phyloP scores from a whole-genome alignment of 2,329 filamentous ascomycete genomes.

The Cytospora piceicola region DNA sequence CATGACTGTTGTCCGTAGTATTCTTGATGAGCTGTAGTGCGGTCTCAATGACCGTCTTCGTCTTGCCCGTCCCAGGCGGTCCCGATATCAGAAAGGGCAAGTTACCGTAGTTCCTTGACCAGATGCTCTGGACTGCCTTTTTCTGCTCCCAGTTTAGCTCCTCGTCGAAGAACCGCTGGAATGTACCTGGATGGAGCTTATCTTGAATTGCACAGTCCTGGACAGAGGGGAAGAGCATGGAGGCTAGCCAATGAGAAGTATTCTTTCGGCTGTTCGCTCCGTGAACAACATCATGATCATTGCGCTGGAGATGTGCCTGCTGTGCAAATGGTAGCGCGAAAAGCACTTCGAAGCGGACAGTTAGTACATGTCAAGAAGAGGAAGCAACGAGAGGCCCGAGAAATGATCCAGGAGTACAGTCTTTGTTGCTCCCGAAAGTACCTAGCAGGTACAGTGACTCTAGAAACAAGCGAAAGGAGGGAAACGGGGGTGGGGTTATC shows the following conservation, averaged over 20 bases:
- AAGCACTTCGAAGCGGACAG: not conserved
- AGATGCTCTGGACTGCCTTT: conserved; percentile 34
- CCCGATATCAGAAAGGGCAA: conserved; percentile 37
- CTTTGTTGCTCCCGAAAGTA: not conserved
- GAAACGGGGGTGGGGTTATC: not conserved
- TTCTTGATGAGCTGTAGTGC: conserved; percentile 33
- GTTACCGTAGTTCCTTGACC: conserved; percentile 32
- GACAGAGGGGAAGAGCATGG: conserved; percentile 34
- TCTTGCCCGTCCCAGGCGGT: conserved; percentile 36
- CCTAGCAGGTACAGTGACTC: too few species aligned
- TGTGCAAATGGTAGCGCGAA: conserved; percentile 30
- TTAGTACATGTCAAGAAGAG: not conserved
- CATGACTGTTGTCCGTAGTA: conserved; percentile 29
- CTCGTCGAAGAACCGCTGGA: conserved; percentile 30
- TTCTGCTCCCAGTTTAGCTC: conserved; percentile 34
- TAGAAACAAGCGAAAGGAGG: not conserved
- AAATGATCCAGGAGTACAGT: not conserved
- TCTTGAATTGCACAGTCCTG: conserved; percentile 32
- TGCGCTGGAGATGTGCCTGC: conserved; percentile 23
- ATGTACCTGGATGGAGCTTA: conserved; percentile 28
- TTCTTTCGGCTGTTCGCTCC: not conserved
- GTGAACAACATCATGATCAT: not conserved
- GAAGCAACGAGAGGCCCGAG: not conserved
- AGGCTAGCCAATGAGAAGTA: conserved; percentile 31
- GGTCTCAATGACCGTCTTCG: conserved; percentile 36